A percentile compares a stretch with the other conserved stretches of the same genome.
These are phyloP conservation scores for Heritiera fomes DNA, from an alignment of 345 rosid species.

Conservation along the genomic window DNA sequence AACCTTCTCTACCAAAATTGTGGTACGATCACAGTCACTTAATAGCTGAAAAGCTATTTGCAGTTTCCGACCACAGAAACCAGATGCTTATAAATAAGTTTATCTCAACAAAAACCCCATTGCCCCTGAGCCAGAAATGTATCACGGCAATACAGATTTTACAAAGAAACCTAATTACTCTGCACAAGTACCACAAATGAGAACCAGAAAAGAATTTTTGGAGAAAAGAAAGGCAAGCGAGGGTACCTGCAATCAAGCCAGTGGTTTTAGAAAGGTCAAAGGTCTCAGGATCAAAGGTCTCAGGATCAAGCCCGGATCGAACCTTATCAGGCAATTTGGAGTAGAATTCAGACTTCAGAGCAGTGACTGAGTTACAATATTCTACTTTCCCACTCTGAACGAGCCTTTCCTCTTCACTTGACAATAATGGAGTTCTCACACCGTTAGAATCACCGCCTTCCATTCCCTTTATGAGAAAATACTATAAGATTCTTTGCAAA, in stretches of 20 bases:
- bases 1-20: no score
- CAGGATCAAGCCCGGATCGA: constrained; percentile 49
- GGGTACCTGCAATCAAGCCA: constrained; percentile 54
- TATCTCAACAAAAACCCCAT: no score
- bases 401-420: background rate
- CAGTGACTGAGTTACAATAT: constrained; percentile 35
- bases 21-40: no score
- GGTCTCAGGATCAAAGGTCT: constrained; percentile 36
- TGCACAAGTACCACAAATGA: background rate
- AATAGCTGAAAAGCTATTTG: no score
- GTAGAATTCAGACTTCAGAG: constrained; percentile 52
- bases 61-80: no score
- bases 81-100: no score
- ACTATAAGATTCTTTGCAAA: background rate
- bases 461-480: background rate
- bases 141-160: no score
- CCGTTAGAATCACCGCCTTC: background rate
- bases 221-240: background rate
- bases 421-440: constrained; percentile 17
- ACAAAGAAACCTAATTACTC: no score
- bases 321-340: constrained; percentile 62
- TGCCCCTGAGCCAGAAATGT: no score
- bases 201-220: background rate
- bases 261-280: constrained; percentile 49
- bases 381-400: background rate